phyloP scores from a whole-genome alignment of 1,284 basidiomycete species.

The Boletus mariae region DNA sequence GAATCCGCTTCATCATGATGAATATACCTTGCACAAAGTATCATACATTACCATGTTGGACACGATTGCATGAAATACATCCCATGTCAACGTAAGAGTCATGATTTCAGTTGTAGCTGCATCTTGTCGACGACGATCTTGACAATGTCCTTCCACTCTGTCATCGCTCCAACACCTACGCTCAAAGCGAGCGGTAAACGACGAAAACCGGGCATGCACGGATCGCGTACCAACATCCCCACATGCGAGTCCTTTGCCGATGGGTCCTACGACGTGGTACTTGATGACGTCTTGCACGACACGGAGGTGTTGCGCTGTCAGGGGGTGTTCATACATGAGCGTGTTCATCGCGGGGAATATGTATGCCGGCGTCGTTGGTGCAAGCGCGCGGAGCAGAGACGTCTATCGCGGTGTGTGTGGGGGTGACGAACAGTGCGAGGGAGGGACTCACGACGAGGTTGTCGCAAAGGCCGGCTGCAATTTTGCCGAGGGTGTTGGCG shows the following conservation, averaged over 20 bases:
- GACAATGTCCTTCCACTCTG: constrained; percentile 84
- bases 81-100: not conserved
- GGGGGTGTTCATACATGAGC: constrained; percentile 93
- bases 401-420: constrained; percentile 52
- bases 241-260: constrained; percentile 85
- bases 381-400: constrained; percentile 83
- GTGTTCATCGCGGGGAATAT: constrained; percentile 99
- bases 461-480: constrained; percentile 86
- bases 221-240: constrained; percentile 77
- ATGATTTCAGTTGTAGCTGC: constrained; percentile 32
- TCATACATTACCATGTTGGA: not conserved
- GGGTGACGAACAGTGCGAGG: not conserved
- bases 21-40: not conserved
- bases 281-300: constrained; percentile 69
- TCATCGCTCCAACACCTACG: constrained; percentile 86
- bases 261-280: constrained; percentile 82
- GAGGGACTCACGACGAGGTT: constrained; percentile 71
- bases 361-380: constrained; percentile 78
- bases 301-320: constrained; percentile 80
- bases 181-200: not conserved
- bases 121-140: constrained; percentile 61
- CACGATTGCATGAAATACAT: not conserved
- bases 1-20: not conserved
- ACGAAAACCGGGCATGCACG: not conserved
- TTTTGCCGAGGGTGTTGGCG: constrained; percentile 93